phyloP scores from a whole-genome alignment of 768 basidiomycete genomes.

The Hericium alpestre region DNA sequence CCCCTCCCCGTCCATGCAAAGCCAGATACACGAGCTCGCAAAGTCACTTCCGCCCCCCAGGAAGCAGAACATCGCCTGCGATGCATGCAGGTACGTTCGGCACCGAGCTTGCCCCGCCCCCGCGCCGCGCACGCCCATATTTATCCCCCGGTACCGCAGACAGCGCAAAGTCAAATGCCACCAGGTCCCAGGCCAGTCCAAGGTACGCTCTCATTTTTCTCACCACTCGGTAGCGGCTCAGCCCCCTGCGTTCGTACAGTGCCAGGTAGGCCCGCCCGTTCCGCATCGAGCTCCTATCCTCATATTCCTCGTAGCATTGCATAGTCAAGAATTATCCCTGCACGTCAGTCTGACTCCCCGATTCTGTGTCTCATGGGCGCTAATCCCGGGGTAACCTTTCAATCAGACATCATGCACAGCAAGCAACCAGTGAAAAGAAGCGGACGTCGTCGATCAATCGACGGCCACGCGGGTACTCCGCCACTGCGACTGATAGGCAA shows the following conservation, averaged over 20 bases:
- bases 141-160: slow-evolving; percentile 27
- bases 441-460: slow-evolving; percentile 45
- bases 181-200: slow-evolving; percentile 55
- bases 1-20: slow-evolving; percentile 61
- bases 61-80: slow-evolving; percentile 90
- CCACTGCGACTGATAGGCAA: neutral
- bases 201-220: slow-evolving; percentile 4
- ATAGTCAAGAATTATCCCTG: slow-evolving; percentile 81
- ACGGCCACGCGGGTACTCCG: slow-evolving; percentile 36
- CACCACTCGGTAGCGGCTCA: neutral
- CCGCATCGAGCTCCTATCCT: neutral
- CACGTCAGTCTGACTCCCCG: slow-evolving; percentile 51
- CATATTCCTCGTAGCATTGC: slow-evolving; percentile 49
- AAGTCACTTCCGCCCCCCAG: slow-evolving; percentile 76
- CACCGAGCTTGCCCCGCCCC: slow-evolving; percentile 8
- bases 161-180: slow-evolving; percentile 85
- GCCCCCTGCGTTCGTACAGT: slow-evolving; percentile 5
- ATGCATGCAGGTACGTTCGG: slow-evolving; percentile 66
- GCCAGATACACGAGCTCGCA: slow-evolving; percentile 72
- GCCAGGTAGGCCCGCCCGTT: slow-evolving; percentile 10
- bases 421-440: slow-evolving; percentile 79
- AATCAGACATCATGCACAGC: slow-evolving; percentile 65
- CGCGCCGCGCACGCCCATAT: slow-evolving; percentile 1
- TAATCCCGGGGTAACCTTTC: slow-evolving; percentile 9
- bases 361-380: slow-evolving; percentile 14